A percentile compares a stretch with the other conserved stretches of the same genome.
Conservation (phyloP, 2,329 filamentous ascomycete species). For the Arthroderma sp. region DNA sequence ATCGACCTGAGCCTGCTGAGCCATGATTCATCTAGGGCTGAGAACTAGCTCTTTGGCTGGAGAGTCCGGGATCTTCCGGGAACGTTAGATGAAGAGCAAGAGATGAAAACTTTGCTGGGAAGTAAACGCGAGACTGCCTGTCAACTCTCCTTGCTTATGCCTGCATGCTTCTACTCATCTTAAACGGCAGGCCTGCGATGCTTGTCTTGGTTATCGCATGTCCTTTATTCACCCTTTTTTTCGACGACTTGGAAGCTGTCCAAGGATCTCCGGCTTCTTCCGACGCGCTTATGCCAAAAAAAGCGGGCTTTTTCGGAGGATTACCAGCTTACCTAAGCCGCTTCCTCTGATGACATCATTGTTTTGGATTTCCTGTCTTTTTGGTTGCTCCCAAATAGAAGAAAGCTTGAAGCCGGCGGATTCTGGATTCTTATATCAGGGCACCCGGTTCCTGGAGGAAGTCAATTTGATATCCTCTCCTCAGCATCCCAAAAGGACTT, state of each 20-base stretch:
- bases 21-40: background rate
- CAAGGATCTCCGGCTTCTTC: background rate
- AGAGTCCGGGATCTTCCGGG: background rate
- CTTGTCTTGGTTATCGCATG: background rate
- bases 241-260: background rate
- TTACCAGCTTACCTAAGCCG: background rate
- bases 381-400: background rate
- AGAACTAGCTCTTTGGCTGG: background rate
- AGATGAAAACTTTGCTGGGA: background rate
- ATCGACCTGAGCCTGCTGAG: background rate
- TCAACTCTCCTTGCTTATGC: background rate
- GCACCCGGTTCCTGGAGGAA: constrained; percentile 1
- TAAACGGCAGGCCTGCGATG: background rate
- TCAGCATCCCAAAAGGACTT: background rate
- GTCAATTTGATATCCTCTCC: background rate
- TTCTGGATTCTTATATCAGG: background rate
- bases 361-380: background rate
- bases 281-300: background rate
- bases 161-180: background rate
- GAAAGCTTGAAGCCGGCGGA: background rate
- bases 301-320: background rate
- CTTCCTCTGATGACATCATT: background rate
- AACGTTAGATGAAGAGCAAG: background rate
- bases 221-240: background rate
- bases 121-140: background rate